phyloP scores from a whole-genome alignment of 1,284 basidiomycete species.

The Moesziomyces sp. region DNA sequence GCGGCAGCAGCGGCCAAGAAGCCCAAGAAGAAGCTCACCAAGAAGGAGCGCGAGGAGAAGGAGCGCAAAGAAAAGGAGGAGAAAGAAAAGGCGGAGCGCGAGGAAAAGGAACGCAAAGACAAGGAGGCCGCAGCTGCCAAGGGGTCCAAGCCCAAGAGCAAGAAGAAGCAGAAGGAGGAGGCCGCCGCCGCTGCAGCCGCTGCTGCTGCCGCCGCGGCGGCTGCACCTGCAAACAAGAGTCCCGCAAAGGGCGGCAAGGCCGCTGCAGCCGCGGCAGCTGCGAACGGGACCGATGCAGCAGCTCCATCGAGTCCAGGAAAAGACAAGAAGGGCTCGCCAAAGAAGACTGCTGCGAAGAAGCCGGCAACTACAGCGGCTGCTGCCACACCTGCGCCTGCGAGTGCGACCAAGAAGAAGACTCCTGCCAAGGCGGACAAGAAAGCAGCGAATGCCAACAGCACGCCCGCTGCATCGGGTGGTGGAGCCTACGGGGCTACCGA shows the following conservation, averaged over 20 bases:
- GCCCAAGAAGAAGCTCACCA: slow-evolving; percentile 56
- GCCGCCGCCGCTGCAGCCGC: slow-evolving; percentile 38
- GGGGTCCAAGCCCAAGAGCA: slow-evolving; percentile 42
- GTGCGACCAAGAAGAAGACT: slow-evolving; percentile 42
- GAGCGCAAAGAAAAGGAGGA: slow-evolving; percentile 47
- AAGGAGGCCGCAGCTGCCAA: slow-evolving; percentile 43
- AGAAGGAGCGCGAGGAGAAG: slow-evolving; percentile 46
- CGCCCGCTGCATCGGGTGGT: background rate
- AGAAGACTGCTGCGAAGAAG: slow-evolving; percentile 47
- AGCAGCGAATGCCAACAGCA: slow-evolving; percentile 1
- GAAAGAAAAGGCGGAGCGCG: slow-evolving; percentile 58
- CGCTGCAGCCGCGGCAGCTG: slow-evolving; percentile 14
- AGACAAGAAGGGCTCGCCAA: slow-evolving; percentile 40
- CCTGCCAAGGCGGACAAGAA: slow-evolving; percentile 44
- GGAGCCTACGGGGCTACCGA: slow-evolving; percentile 1
- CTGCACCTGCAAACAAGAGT: slow-evolving; percentile 24
- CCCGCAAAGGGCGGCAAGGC: slow-evolving; percentile 20
- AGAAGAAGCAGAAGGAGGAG: slow-evolving; percentile 55
- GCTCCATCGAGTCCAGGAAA: slow-evolving; percentile 37
- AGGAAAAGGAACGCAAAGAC: slow-evolving; percentile 48
- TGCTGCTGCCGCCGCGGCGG: slow-evolving; percentile 24
- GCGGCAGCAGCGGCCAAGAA: slow-evolving; percentile 37
- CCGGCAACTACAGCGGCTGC: slow-evolving; percentile 17
- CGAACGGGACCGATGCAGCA: slow-evolving; percentile 24
- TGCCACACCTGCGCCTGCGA: slow-evolving; percentile 14